Percentiles rank a stretch among this genome's conserved stretches.
These are phyloP conservation scores for Boletus eberwhitei DNA, from an alignment of 768 basidiomycete genomes.

Conservation along the genomic window DNA sequence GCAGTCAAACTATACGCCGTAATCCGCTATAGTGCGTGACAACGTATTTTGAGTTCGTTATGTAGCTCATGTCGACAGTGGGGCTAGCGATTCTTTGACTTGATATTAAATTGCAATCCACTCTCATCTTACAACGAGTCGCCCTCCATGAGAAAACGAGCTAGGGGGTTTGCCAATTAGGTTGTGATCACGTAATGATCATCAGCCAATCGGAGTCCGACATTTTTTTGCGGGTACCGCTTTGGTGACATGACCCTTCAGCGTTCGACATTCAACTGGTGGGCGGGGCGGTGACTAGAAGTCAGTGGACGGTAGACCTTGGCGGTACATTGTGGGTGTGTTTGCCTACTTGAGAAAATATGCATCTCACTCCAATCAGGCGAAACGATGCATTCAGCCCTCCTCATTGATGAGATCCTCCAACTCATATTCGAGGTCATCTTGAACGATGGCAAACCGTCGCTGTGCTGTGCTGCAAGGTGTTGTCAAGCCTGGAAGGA, in stretches of 20 bases:
- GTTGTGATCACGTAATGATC: conserved; percentile 8
- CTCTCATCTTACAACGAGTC: neutral
- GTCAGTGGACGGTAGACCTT: neutral
- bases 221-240: conserved; percentile 19
- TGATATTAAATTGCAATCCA: neutral
- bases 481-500: conserved; percentile 47
- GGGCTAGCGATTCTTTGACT: neutral
- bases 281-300: neutral
- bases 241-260: neutral
- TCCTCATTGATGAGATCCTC: conserved; percentile 50
- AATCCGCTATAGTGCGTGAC: conserved; percentile 16
- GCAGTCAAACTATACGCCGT: neutral
- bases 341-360: neutral
- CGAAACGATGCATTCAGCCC: conserved; percentile 39
- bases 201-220: conserved; percentile 8
- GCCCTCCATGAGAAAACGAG: neutral
- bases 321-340: conserved; percentile 6
- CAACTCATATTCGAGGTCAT: conserved; percentile 39
- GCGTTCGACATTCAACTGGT: neutral
- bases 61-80: conserved; percentile 10
- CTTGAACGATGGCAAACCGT: conserved; percentile 25
- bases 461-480: conserved; percentile 38
- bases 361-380: neutral
- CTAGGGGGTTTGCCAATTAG: neutral
- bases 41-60: neutral